These are phyloP conservation scores for Tremellales sp. DNA, from an alignment of 1,284 basidiomycete species.

Conservation along the genomic window DNA sequence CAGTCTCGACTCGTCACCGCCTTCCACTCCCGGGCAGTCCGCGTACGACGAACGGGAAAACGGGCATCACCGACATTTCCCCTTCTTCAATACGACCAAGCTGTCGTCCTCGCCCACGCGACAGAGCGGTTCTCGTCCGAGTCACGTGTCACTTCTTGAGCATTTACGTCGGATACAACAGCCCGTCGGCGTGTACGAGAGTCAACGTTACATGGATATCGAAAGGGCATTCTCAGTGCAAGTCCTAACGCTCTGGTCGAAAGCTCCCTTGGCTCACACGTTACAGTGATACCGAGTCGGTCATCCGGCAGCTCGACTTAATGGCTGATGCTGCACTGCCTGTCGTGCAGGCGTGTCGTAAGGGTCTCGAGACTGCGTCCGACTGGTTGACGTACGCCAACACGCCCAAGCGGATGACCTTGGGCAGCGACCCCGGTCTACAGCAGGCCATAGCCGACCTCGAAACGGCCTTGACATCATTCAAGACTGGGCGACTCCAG, in stretches of 20 bases:
- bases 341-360: conserved; percentile 33
- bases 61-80: neutral
- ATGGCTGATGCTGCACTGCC: conserved; percentile 61
- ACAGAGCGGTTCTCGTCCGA: conserved; percentile 20
- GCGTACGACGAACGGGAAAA: too few species aligned
- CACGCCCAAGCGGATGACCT: neutral
- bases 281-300: conserved; percentile 52
- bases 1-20: neutral
- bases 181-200: conserved; percentile 76
- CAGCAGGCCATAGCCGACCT: conserved; percentile 10
- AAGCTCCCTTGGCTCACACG: conserved; percentile 1
- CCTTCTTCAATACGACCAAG: conserved; percentile 6
- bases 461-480: conserved; percentile 50
- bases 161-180: conserved; percentile 49
- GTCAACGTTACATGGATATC: conserved; percentile 69
- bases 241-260: conserved; percentile 7
- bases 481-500: conserved; percentile 51
- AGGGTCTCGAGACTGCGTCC: conserved; percentile 26
- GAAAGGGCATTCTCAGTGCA: conserved; percentile 54
- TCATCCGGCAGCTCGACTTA: conserved; percentile 56
- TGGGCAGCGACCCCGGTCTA: conserved; percentile 3
- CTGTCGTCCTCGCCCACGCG: conserved; percentile 8
- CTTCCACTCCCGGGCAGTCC: too few species aligned
- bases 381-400: conserved; percentile 33
- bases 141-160: conserved; percentile 39